Percentiles rank a stretch among this genome's conserved stretches.
phyloP scores from a whole-genome alignment of 257 asterid genomes.

The Capsicum chinense region DNA sequence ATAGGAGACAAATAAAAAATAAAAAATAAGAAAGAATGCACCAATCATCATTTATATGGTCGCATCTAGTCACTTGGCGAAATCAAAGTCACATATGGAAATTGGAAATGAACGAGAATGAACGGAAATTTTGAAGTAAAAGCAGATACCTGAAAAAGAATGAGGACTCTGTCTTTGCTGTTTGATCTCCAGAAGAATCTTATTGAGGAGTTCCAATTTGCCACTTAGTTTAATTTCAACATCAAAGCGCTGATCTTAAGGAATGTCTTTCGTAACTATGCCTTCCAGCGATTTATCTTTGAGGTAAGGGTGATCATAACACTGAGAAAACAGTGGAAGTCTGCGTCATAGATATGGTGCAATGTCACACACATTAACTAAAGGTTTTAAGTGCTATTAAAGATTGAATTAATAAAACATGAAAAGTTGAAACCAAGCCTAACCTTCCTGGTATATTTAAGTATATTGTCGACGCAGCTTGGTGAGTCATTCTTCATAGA shows the following conservation, averaged over 20 bases:
- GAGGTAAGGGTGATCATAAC: slow-evolving; percentile 73
- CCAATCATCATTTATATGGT: background rate
- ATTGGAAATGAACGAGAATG: background rate
- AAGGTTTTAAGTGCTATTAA: background rate
- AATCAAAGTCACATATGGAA: slow-evolving; percentile 22
- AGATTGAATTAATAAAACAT: background rate
- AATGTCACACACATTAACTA: background rate
- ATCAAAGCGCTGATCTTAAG: slow-evolving; percentile 46
- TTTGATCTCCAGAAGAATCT: slow-evolving; percentile 54
- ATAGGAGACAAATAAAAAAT: background rate
- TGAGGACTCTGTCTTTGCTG: slow-evolving; percentile 56
- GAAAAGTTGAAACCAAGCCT: slow-evolving; percentile 4
- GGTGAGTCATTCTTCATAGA: slow-evolving; percentile 30
- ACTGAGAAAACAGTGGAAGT: slow-evolving; percentile 43
- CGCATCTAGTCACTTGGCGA: background rate
- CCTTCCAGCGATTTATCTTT: slow-evolving; percentile 49
- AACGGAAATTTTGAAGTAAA: background rate
- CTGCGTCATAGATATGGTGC: slow-evolving; percentile 26
- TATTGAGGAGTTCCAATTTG: slow-evolving; percentile 61
- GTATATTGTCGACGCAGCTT: slow-evolving; percentile 42
- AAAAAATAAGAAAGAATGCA: background rate
- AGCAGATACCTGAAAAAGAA: slow-evolving; percentile 58
- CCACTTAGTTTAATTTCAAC: slow-evolving; percentile 61
- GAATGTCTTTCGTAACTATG: slow-evolving; percentile 46
- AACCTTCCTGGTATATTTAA: slow-evolving; percentile 57